Base-by-base conservation (phyloP, 345 rosid species). In the Stellera chamaejasme region DNA sequence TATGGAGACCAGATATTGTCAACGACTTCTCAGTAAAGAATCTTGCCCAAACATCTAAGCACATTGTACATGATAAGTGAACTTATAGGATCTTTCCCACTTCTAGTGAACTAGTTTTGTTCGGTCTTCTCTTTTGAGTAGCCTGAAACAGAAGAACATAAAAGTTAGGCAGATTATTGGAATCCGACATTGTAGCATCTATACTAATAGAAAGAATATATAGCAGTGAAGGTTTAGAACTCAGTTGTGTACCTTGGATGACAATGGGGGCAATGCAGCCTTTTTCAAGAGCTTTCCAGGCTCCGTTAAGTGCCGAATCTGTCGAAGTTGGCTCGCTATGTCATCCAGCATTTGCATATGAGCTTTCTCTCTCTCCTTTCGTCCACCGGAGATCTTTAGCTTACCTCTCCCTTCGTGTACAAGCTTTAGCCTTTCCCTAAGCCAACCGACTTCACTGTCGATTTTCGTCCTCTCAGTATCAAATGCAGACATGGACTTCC, bases 401-500 rank as follows among this genome's bases (percentile, higher is more conserved):
- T 77, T 83, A 49, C 69, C 78, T 65, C 90, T 81, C 68, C 82
- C 90, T 48, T 71, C 72, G 48, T 77, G 85, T 57, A 86, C 74
- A 63, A 62, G 57, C 62, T 71, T 77, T 53, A 81, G 72, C 75
- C 85, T 83, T 67, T 81, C 85, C 66, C 77, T 79, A 27, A 86
- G 71, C 70, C 77, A 50, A 25, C 77, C 88, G 61, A 87, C 85
- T 79, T 87, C 90, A 59, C 60, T 64, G 55, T 87, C 90, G 42
- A 87, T 69, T 66, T 83, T 86, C 14, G 67, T 57, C 71, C 88
- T 79, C 59, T 86, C 90, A 58, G 62, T 70, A 62, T 86, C 95
- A 64, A 81, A 69, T 57, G 81, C 77, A 58, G 95, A 81, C 95
- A 86, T 81, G 25, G 95, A 86, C 61, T 81, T 75, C 60, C 90